Conservation (phyloP, 2,329 filamentous ascomycete genomes). For the Cladosporium austrohemisphaericum region DNA sequence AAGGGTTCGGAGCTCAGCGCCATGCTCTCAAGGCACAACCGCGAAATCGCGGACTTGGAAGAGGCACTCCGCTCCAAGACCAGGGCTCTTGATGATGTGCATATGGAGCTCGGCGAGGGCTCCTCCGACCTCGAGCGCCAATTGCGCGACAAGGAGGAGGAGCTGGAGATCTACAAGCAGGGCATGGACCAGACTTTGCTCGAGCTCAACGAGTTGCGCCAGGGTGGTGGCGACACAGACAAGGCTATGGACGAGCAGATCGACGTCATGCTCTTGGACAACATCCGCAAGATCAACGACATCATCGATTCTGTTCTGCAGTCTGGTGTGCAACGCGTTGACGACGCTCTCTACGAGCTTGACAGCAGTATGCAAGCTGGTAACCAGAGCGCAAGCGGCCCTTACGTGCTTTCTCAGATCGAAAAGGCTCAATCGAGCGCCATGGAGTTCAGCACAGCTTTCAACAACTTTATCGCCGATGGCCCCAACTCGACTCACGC, state of each 20-base stretch:
- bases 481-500: slow-evolving; percentile 85
- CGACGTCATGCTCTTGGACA: slow-evolving; percentile 80
- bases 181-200: slow-evolving; percentile 95
- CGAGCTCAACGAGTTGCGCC: slow-evolving; percentile 82
- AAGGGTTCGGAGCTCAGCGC: slow-evolving; percentile 95
- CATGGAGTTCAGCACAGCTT: slow-evolving; percentile 95
- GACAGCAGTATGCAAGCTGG: slow-evolving; percentile 98
- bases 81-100: slow-evolving; percentile 77
- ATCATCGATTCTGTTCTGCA: slow-evolving; percentile 97
- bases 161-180: slow-evolving; percentile 96
- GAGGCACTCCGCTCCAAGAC: slow-evolving; percentile 86
- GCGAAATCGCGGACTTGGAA: slow-evolving; percentile 94
- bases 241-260: slow-evolving; percentile 83
- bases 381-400: slow-evolving; percentile 94
- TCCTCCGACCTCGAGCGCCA: slow-evolving; percentile 81
- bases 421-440: slow-evolving; percentile 93
- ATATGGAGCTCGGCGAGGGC: slow-evolving; percentile 72
- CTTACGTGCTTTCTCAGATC: slow-evolving; percentile 92
- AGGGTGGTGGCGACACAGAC: slow-evolving; percentile 61
- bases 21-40: slow-evolving; percentile 92
- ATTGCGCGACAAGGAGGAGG: slow-evolving; percentile 91
- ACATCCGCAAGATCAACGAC: slow-evolving; percentile 89
- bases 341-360: slow-evolving; percentile 93
- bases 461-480: slow-evolving; percentile 98
- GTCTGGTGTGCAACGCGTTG: slow-evolving; percentile 85